Conservation (phyloP, 2,329 filamentous ascomycete genomes). For the Penicillium sclerotiorum region DNA sequence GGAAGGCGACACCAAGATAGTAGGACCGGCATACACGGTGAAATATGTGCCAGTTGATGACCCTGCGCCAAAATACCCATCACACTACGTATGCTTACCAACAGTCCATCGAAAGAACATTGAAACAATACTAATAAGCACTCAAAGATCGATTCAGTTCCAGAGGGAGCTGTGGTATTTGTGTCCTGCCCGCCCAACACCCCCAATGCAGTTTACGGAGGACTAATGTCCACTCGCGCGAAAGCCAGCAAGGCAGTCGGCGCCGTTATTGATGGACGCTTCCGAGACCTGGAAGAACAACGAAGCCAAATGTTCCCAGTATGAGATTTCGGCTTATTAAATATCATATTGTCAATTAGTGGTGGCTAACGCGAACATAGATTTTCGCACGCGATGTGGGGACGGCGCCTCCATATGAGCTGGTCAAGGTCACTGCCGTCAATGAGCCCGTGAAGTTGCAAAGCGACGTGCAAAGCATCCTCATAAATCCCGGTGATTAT, state of each 20-base stretch:
- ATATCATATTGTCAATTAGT: no score
- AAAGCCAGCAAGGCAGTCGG: constrained; percentile 50
- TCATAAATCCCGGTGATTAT: constrained; percentile 41
- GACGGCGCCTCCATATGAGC: constrained; percentile 34
- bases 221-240: constrained; percentile 56
- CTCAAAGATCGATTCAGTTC: constrained; percentile 51
- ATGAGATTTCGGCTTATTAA: no score
- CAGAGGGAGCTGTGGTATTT: constrained; percentile 53
- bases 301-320: constrained; percentile 41
- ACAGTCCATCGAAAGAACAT: no score
- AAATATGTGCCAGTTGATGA: constrained; percentile 54
- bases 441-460: constrained; percentile 35
- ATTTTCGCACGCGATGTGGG: constrained; percentile 35
- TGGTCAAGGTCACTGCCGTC: constrained; percentile 34
- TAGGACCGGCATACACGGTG: constrained; percentile 60
- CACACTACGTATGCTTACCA: constrained; percentile 53
- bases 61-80: constrained; percentile 48
- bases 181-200: constrained; percentile 51
- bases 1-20: constrained; percentile 55
- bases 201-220: constrained; percentile 56
- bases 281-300: constrained; percentile 59
- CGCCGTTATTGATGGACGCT: constrained; percentile 55
- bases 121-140: not conserved
- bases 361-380: no score
- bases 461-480: constrained; percentile 30